A percentile compares a stretch with the other conserved stretches of the same genome.
Evolutionary conservation across 192 early-diverging fungal species (phyloP).

Genomic region (Entomortierella beljakovae): DNA sequence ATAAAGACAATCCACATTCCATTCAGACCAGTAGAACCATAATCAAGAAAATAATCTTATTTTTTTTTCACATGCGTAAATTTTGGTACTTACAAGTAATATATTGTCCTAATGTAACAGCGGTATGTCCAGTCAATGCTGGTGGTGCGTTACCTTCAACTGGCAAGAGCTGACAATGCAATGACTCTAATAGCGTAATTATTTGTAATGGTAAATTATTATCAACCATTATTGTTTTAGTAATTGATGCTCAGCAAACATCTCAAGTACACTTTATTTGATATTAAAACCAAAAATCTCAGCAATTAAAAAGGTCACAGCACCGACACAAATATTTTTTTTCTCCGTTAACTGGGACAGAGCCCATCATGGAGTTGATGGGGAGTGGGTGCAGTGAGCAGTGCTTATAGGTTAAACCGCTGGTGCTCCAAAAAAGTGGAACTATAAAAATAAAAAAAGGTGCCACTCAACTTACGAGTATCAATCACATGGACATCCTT

Average conservation of each 20-base stretch:
- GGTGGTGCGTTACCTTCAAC: slow-evolving; percentile 57
- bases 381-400: too few species aligned
- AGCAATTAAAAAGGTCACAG: neutral
- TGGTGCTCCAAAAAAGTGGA: too few species aligned
- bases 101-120: slow-evolving; percentile 57
- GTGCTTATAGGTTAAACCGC: too few species aligned
- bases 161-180: slow-evolving; percentile 49
- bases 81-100: slow-evolving; percentile 53
- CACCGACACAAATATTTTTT: too few species aligned
- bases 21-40: too few species aligned
- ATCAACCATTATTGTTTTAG: neutral
- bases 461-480: slow-evolving; percentile 35
- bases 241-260: neutral
- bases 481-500: slow-evolving; percentile 57
- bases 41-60: neutral
- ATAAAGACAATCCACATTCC: too few species aligned
- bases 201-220: neutral
- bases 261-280: neutral
- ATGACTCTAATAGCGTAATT: slow-evolving; percentile 18
- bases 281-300: neutral
- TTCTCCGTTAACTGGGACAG: neutral
- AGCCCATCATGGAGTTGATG: neutral
- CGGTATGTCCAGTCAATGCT: slow-evolving; percentile 52
- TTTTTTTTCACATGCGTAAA: neutral
- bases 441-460: neutral